Percentiles rank a stretch among this genome's conserved stretches.
phyloP scores from a whole-genome alignment of 768 basidiomycete genomes.

The Macrocybe gigantea region DNA sequence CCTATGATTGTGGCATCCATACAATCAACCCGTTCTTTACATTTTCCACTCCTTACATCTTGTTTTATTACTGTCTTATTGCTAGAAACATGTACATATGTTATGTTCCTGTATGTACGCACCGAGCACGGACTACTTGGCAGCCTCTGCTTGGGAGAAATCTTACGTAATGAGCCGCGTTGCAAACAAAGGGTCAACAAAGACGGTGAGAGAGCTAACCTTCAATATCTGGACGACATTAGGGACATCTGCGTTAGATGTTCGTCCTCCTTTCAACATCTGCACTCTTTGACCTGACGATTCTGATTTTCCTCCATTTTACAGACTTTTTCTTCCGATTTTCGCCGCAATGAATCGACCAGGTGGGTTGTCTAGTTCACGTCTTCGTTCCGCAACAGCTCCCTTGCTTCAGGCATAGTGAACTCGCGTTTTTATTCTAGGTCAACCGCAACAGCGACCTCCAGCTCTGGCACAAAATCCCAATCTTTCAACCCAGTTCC shows the following conservation, averaged over 20 bases:
- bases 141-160: neutral
- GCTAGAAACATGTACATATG: no score
- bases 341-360: slow-evolving; percentile 55
- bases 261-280: slow-evolving; percentile 1
- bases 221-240: slow-evolving; percentile 9
- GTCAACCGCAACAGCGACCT: slow-evolving; percentile 79
- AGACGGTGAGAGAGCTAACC: slow-evolving; percentile 17
- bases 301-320: slow-evolving; percentile 14
- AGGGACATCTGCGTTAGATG: slow-evolving; percentile 8
- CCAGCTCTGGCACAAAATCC: slow-evolving; percentile 68
- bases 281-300: neutral
- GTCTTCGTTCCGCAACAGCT: neutral
- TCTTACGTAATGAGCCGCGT: slow-evolving; percentile 12
- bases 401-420: neutral
- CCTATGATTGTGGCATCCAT: neutral
- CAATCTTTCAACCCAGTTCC: slow-evolving; percentile 57
- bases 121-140: neutral
- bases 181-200: slow-evolving; percentile 40
- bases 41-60: no score
- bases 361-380: slow-evolving; percentile 30
- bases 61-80: no score
- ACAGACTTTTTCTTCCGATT: slow-evolving; percentile 18
- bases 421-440: slow-evolving; percentile 27
- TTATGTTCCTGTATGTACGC: no score
- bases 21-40: no score